These are phyloP conservation scores for Crithidia thermophila DNA, from an alignment of 208 protist genomes.

Conservation along the genomic window DNA sequence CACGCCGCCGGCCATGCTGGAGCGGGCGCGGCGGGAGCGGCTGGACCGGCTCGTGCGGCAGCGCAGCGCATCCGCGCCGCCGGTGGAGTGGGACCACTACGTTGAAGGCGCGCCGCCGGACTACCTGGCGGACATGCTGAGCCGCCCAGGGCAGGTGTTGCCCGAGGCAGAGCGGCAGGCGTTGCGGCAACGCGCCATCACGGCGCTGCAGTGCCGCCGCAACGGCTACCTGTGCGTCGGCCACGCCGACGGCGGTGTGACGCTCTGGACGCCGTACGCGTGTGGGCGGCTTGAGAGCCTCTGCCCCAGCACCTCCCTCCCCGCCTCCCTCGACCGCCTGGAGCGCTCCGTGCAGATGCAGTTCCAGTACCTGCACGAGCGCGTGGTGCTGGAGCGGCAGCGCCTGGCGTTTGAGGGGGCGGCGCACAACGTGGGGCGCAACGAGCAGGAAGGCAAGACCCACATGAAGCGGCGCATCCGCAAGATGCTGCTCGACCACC, in stretches of 20 bases:
- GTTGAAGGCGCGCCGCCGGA: constrained; percentile 59
- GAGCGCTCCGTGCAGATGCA: constrained; percentile 48
- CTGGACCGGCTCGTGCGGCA: constrained; percentile 30
- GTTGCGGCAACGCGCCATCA: constrained; percentile 40
- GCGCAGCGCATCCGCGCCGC: background rate
- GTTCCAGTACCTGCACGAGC: constrained; percentile 45
- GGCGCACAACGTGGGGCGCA: background rate
- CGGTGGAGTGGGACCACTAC: constrained; percentile 59
- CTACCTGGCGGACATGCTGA: constrained; percentile 48
- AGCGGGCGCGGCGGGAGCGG: constrained; percentile 71
- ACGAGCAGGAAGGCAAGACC: constrained; percentile 29
- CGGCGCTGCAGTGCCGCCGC: constrained; percentile 51
- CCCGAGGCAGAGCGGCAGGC: constrained; percentile 39
- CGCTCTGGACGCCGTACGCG: constrained; percentile 73
- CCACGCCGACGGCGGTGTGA: constrained; percentile 62
- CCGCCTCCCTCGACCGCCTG: constrained; percentile 40
- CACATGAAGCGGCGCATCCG: constrained; percentile 45
- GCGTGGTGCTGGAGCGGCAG: constrained; percentile 40
- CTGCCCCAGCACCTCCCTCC: constrained; percentile 52
- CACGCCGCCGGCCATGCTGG: constrained; percentile 55
- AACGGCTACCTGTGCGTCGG: constrained; percentile 77
- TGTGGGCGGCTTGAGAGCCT: constrained; percentile 66
- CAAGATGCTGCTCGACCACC: constrained; percentile 42
- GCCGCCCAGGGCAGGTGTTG: constrained; percentile 39
- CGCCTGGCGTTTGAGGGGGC: constrained; percentile 37